Conservation (phyloP, 345 rosid species). For the Ceriops tagal region DNA sequence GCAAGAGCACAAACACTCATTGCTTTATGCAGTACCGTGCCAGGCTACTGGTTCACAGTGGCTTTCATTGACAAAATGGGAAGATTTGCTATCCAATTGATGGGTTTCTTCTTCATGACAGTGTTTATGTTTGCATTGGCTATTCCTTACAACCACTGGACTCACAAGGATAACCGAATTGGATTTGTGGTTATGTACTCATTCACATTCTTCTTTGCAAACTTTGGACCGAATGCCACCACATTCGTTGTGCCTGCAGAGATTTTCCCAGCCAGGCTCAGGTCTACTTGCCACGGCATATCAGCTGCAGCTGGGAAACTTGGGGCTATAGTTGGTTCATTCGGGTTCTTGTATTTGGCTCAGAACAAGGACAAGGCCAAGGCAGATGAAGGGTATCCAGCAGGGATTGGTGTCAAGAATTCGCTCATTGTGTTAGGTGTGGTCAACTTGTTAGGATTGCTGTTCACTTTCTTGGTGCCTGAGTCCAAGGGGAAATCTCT, state of each 20-base stretch:
- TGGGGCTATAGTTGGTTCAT: slow-evolving; percentile 19
- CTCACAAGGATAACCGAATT: no score
- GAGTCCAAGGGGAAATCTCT: background rate
- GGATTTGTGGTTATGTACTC: no score
- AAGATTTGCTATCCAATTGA: no score
- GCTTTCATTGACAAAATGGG: no score
- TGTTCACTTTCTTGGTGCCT: slow-evolving; percentile 3
- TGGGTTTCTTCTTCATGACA: no score
- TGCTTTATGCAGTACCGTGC: no score
- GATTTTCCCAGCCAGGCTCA: slow-evolving; percentile 19
- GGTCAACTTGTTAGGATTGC: background rate
- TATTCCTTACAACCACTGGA: no score
- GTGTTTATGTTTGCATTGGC: no score
- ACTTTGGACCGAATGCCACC: slow-evolving; percentile 21
- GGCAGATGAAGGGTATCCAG: background rate
- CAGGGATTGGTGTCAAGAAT: slow-evolving; percentile 1
- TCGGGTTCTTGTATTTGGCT: background rate
- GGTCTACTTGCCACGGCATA: slow-evolving; percentile 22
- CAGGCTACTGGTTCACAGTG: no score
- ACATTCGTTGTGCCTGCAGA: slow-evolving; percentile 23
- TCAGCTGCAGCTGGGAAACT: slow-evolving; percentile 11
- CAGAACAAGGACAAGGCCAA: background rate
- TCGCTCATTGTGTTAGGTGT: background rate
- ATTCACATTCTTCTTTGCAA: slow-evolving; percentile 3
- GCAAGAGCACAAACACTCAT: no score